Conservation (phyloP, 306 rosid genomes). For the Ziziphus jujuba region DNA sequence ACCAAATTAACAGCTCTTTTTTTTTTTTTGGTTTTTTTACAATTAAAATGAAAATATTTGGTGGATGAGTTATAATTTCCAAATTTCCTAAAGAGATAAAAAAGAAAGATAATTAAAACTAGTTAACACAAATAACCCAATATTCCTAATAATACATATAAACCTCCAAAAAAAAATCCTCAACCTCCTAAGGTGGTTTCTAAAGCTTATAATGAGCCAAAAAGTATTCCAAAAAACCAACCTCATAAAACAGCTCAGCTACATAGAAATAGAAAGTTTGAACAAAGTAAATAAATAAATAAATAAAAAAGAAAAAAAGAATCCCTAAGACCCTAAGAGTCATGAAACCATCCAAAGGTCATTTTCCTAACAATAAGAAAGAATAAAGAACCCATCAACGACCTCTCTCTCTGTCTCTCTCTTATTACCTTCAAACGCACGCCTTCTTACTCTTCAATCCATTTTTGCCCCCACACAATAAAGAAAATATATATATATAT, state of each 20-base stretch:
- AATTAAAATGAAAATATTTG: background rate
- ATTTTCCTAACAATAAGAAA: slow-evolving; percentile 19
- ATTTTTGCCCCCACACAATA: background rate
- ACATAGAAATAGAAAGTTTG: slow-evolving; percentile 1
- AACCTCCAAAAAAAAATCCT: no score
- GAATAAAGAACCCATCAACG: slow-evolving; percentile 34
- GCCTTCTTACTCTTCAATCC: slow-evolving; percentile 36
- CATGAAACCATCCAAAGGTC: no score
- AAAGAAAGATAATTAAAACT: background rate
- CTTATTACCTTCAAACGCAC: slow-evolving; percentile 38
- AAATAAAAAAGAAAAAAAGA: background rate
- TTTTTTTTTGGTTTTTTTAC: no score
- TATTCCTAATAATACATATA: no score
- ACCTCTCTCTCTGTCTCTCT: slow-evolving; percentile 18
- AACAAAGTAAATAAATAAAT: background rate
- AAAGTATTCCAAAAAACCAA: slow-evolving; percentile 12
- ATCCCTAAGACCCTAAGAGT: no score
- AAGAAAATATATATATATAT: background rate
- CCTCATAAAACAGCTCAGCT: background rate
- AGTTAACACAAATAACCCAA: background rate
- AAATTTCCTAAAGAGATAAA: background rate
- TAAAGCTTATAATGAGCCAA: background rate
- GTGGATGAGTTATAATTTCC: background rate
- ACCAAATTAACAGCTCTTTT: no score
- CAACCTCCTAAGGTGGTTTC: slow-evolving; percentile 12